These are phyloP conservation scores for Solanum infundibuliforme DNA, from an alignment of 257 asterid species.

Conservation along the genomic window DNA sequence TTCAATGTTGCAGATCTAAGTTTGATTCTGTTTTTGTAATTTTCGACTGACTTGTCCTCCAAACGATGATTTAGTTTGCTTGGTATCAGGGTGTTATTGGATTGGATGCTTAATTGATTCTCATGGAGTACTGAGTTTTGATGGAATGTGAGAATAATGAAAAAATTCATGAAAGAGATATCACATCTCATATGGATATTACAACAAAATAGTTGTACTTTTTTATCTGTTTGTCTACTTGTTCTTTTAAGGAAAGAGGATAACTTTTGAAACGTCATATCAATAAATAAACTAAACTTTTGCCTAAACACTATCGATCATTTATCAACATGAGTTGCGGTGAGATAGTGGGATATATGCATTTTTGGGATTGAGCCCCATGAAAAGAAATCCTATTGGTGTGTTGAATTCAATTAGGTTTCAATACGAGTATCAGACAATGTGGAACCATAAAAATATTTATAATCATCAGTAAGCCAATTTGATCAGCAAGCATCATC, in stretches of 20 bases:
- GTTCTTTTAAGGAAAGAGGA: background rate
- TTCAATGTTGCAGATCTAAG: background rate
- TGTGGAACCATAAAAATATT: too few species aligned
- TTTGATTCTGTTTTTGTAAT: background rate
- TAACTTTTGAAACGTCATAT: background rate
- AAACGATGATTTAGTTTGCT: background rate
- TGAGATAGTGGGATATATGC: background rate
- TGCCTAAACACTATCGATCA: too few species aligned
- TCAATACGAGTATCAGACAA: background rate
- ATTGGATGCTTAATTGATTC: background rate
- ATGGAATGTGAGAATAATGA: background rate
- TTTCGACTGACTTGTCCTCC: background rate
- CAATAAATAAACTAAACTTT: too few species aligned
- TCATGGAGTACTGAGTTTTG: background rate
- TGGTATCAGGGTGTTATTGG: background rate
- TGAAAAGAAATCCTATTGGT: rapidly evolving
- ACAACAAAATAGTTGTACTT: background rate
- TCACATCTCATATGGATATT: background rate
- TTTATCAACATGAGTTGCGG: background rate
- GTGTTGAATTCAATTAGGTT: rapidly evolving
- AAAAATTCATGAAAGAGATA: background rate
- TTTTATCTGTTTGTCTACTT: too few species aligned
- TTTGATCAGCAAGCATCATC: background rate
- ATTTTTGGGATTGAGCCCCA: background rate
- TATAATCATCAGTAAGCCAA: background rate